Evolutionary conservation across 345 rosid species (phyloP).

Genomic region (Populus nigra): DNA sequence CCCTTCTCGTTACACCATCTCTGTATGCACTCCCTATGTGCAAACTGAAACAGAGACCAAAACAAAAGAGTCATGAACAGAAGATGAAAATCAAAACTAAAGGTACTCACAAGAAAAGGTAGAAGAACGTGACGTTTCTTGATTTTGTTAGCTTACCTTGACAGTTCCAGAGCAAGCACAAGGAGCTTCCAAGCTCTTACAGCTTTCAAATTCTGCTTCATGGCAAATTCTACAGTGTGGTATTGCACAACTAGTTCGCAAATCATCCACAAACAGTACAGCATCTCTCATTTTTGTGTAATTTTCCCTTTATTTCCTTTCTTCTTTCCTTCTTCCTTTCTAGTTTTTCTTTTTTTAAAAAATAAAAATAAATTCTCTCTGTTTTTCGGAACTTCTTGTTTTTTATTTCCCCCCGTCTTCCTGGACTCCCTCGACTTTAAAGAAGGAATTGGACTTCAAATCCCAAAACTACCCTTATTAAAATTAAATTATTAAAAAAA

Average conservation of each 20-base stretch:
- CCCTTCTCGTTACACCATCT: constrained; percentile 99
- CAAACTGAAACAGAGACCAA: constrained; percentile 42
- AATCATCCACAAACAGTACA: constrained; percentile 49
- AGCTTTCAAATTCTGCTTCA: constrained; percentile 70
- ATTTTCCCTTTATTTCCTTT: neutral
- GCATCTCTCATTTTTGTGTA: constrained; percentile 51
- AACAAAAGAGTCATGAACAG: neutral
- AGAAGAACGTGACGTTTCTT: neutral
- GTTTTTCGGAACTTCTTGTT: constrained; percentile 13
- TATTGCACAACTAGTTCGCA: constrained; percentile 27
- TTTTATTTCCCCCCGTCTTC: neutral
- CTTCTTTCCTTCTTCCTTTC: neutral
- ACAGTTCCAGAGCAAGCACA: constrained; percentile 93
- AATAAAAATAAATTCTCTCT: neutral
- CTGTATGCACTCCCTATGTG: constrained; percentile 93
- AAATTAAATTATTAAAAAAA: neutral
- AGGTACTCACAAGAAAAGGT: neutral
- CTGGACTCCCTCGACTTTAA: constrained; percentile 16
- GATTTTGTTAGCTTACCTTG: constrained; percentile 43
- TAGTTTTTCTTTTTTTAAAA: neutral
- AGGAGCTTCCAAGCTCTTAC: constrained; percentile 72
- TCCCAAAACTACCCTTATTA: constrained; percentile 32
- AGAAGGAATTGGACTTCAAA: neutral
- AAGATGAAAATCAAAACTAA: neutral
- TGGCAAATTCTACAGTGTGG: constrained; percentile 83